These are phyloP conservation scores for Suillus lakei DNA, from an alignment of 768 basidiomycete species.

Conservation along the genomic window DNA sequence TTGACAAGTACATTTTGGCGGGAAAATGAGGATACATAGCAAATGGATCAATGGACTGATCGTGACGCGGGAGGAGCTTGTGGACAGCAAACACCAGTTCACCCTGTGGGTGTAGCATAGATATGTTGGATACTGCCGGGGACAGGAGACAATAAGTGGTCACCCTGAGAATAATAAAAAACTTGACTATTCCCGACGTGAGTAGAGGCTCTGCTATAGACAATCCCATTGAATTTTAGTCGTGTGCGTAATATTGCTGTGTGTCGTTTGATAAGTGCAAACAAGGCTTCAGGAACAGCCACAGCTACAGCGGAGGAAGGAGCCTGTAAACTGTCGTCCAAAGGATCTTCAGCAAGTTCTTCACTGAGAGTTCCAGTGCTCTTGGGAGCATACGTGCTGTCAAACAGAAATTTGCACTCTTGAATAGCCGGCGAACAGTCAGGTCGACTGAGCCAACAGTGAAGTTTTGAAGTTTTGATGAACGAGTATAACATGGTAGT, in stretches of 20 bases:
- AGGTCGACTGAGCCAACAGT: constrained; percentile 12
- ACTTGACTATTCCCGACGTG: background rate
- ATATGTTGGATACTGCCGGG: constrained; percentile 9
- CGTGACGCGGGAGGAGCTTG: background rate
- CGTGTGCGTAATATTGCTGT: constrained; percentile 1
- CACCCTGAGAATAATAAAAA: background rate
- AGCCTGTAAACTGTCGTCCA: background rate
- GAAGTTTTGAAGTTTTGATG: constrained; percentile 19
- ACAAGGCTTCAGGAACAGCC: background rate
- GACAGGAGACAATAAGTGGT: background rate
- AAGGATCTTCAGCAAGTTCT: background rate
- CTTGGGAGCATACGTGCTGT: constrained; percentile 1
- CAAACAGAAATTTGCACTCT: constrained; percentile 13
- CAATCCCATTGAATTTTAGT: background rate
- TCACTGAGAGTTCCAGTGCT: background rate
- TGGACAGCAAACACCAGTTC: constrained; percentile 13
- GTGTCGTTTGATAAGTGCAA: background rate
- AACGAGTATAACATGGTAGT: constrained; percentile 11
- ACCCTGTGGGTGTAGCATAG: background rate
- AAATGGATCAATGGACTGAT: background rate
- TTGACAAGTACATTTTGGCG: background rate
- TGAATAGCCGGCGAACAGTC: constrained; percentile 12
- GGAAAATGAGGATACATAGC: constrained; percentile 3
- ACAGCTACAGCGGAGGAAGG: background rate
- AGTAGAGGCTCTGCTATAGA: constrained; percentile 2